Conservation (phyloP, 2,329 filamentous ascomycete genomes). For the Pseudogymnoascus sp. region DNA sequence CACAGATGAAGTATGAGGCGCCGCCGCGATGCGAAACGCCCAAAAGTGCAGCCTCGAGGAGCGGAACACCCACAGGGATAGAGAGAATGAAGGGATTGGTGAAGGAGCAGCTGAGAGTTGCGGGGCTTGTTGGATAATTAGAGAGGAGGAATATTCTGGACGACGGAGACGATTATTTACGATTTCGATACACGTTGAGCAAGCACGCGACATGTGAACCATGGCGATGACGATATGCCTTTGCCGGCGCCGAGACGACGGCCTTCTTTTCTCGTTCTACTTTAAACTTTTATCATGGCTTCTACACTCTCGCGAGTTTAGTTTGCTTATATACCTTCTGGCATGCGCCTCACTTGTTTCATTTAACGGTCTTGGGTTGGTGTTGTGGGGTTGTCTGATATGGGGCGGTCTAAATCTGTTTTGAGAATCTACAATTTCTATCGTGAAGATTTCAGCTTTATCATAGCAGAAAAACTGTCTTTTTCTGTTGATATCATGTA, state of each 20-base stretch:
- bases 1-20: conserved; percentile 4
- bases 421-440: background rate
- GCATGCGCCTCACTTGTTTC: background rate
- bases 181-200: background rate
- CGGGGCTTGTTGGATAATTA: background rate
- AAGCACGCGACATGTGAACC: background rate
- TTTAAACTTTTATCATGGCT: conserved; percentile 5
- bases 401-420: background rate
- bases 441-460: background rate
- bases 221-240: conserved; percentile 1
- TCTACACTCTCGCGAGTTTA: background rate
- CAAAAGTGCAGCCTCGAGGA: background rate
- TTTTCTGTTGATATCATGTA: background rate
- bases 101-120: conserved; percentile 2
- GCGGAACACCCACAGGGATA: background rate
- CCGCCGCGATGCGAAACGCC: background rate
- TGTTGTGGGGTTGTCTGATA: background rate
- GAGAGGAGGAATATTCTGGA: background rate
- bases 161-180: conserved; percentile 6
- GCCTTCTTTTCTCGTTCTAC: conserved; percentile 3
- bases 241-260: background rate
- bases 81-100: background rate
- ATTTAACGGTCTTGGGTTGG: conserved; percentile 3
- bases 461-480: background rate
- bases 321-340: conserved; percentile 8